Evolutionary conservation across 2,329 filamentous ascomycete genomes (phyloP), one percentile per base, ranked within the genome.

Genomic region (Cytospora chrysosperma): DNA sequence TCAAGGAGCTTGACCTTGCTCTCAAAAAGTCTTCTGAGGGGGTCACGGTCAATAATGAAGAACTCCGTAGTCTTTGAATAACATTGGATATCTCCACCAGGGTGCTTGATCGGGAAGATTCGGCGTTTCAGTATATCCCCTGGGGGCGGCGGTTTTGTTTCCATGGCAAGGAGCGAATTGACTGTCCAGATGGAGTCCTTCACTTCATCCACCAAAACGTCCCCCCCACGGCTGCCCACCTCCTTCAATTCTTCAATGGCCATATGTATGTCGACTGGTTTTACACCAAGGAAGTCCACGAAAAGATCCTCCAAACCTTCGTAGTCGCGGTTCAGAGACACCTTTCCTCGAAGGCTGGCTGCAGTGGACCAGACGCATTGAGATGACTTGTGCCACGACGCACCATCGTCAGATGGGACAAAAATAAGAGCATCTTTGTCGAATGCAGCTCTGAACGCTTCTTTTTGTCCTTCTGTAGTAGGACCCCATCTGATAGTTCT

Each of bases 41-140:
- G 21, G 9, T 76, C 69, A 27, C 73, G 72, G 56, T 79, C 77
- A 1, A 69, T 59, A 1, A 79, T 72, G 13, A 69, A 71, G 56
- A 79, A 79, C 2, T 69, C 62, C 0, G 53, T 62, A 1, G 21
- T 9, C 9, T 27, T 50, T 2, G 68, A 47, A 15, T 43, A 28
- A n/a, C 68, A 58, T 3, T 2, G 60, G 24, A 71, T 61, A 1
- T 27, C 19, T 2, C 70, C 68, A 56, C 55, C 28, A 19, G 67
- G 60, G 17, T 69, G 57, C 27, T 65, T 62, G 49, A 74, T 58
- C 4, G 74, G 74, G n/a, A 75, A 67, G 6, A 74, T 67, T 4
- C 28, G 54, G 10, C 21, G 53, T 40, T 63, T n/a, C 5, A 63
- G 28, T 13, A 69, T 13, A 15, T 28, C 19, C 13, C 19, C 9